These are phyloP conservation scores for Fusarium cyanostomum DNA, from an alignment of 2,329 filamentous ascomycete species.

Conservation along the genomic window DNA sequence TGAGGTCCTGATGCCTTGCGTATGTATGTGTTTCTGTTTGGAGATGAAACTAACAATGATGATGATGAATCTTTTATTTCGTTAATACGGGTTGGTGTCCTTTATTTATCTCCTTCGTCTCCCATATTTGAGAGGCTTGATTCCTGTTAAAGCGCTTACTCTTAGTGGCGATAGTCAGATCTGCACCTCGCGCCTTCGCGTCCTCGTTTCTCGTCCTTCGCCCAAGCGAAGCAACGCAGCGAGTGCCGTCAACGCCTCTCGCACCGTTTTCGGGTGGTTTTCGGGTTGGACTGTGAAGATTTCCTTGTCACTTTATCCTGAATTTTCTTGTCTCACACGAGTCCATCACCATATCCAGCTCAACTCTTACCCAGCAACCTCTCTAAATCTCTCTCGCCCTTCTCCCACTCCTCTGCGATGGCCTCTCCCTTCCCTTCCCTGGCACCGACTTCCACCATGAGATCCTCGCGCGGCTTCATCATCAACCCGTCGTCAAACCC, in stretches of 20 bases:
- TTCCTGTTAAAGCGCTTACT: too few species aligned
- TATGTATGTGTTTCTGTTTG: too few species aligned
- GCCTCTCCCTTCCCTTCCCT: conserved; percentile 6
- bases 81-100: neutral
- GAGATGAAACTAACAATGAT: neutral
- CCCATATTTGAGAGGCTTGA: neutral
- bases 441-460: conserved; percentile 11
- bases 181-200: neutral
- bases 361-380: conserved; percentile 3
- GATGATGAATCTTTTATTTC: neutral
- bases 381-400: conserved; percentile 11
- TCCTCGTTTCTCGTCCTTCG: neutral
- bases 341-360: neutral
- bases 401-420: conserved; percentile 13
- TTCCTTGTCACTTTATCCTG: too few species aligned
- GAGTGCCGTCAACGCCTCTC: too few species aligned
- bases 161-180: neutral
- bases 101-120: conserved; percentile 18
- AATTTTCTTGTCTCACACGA: too few species aligned
- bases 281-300: too few species aligned
- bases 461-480: conserved; percentile 23
- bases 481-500: conserved; percentile 40
- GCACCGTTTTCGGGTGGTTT: too few species aligned
- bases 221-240: neutral
- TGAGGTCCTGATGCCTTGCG: neutral